Evolutionary conservation across 768 basidiomycete genomes (phyloP), one percentile per base, ranked within the genome.

Genomic region (Phaeotremella fagi): DNA sequence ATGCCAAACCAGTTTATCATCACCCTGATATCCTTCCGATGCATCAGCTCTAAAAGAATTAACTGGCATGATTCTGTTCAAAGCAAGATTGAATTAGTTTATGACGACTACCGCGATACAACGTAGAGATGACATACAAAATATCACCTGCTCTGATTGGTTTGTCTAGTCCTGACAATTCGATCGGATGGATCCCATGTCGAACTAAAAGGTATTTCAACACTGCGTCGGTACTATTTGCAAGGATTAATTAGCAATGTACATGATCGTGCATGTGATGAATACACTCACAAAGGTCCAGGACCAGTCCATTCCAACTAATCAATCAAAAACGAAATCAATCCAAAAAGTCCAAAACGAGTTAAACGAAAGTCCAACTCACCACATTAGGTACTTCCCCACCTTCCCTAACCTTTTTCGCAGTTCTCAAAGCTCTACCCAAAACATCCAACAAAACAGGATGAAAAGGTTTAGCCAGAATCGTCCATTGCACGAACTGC

Each of bases 401-500:
- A 18, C 20, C 53, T 25, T 43, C 29, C 29, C 54, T 59, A 22
- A 56, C 22, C 23, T 25, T 20, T 24, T 55, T 53, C 0, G 57
- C 37, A 14, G 54, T 49, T 4, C 51, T 22, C 35, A 64, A 47
- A 5, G 51, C 61, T 29, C 52, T 41, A 25, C 53, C 57, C 14
- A 67, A 38, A 1, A 63, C 62, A 37, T 67, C 65, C 12, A 67
- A 37, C 20, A 67, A 55, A 5, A 67, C 49, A 4, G 65, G 65
- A 57, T 67, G 65, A 26, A 46, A 38, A 6, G 52, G 54, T 35
- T 60, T 60, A 3, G 65, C 52, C 28, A 55, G 27, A 15, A 67
- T 51, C 3, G 65, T 67, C 65, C 65, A 67, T 52, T 67, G 57
- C 1, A 55, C 57, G 37, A 67, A 38, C 38, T 67, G 65, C 20